phyloP scores from a whole-genome alignment of 306 rosid species.

The Lathyrus sativus region DNA sequence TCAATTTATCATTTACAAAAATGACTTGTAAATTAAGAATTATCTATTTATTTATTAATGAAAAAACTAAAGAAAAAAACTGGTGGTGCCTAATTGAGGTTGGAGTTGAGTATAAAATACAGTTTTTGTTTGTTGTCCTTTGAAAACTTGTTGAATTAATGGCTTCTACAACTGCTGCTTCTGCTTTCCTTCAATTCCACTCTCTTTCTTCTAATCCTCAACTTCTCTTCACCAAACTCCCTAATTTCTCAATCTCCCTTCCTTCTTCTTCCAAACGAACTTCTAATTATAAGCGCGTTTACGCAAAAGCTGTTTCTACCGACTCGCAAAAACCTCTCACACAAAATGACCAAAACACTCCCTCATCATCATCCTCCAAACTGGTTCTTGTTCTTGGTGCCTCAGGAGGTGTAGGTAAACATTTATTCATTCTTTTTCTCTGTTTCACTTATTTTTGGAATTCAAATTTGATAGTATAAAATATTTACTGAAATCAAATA shows the following conservation, averaged over 20 bases:
- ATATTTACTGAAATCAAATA: background rate
- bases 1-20: too few relatives aligned
- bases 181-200: constrained; percentile 35
- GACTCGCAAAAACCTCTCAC: constrained; percentile 38
- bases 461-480: background rate
- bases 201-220: constrained; percentile 27
- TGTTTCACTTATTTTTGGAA: background rate
- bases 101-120: background rate
- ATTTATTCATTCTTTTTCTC: background rate
- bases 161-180: constrained; percentile 49
- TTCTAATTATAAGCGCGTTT: constrained; percentile 22
- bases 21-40: background rate
- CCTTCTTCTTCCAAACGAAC: constrained; percentile 23
- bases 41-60: background rate
- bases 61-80: background rate
- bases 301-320: constrained; percentile 45
- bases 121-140: background rate
- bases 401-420: constrained; percentile 86
- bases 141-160: background rate
- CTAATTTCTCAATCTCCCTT: constrained; percentile 9
- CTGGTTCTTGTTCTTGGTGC: constrained; percentile 86
- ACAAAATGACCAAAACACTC: constrained; percentile 35
- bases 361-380: constrained; percentile 57
- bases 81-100: constrained; percentile 25
- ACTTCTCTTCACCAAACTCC: constrained; percentile 39